Conservation (phyloP, 2,329 filamentous ascomycete genomes). For the Xylaria sp. region DNA sequence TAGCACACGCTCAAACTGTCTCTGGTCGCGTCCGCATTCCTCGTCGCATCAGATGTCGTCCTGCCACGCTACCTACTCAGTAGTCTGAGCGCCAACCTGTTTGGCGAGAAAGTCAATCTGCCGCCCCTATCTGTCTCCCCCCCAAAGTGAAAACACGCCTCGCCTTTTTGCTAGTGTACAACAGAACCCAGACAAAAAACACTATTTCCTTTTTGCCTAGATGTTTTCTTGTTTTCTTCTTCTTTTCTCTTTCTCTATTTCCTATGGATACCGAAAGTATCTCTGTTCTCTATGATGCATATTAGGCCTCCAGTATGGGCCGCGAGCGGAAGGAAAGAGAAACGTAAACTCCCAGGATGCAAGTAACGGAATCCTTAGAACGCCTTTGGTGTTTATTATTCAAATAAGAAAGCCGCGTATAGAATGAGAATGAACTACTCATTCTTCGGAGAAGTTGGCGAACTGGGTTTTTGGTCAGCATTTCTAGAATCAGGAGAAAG, state of each 20-base stretch:
- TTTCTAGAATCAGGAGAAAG: neutral
- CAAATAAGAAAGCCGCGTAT: slow-evolving; percentile 21
- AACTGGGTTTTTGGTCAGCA: slow-evolving; percentile 31
- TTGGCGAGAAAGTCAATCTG: slow-evolving; percentile 1
- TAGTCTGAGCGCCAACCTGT: neutral
- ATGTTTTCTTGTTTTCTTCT: slow-evolving; percentile 7
- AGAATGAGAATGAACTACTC: slow-evolving; percentile 20
- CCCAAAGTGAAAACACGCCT: neutral
- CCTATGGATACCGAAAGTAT: slow-evolving; percentile 7
- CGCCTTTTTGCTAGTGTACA: slow-evolving; percentile 21
- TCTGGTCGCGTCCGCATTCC: neutral
- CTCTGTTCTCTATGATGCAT: slow-evolving; percentile 24
- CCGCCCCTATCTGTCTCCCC: neutral
- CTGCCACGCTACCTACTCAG: too few species aligned
- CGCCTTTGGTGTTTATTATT: slow-evolving; percentile 35
- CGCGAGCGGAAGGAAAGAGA: slow-evolving; percentile 10
- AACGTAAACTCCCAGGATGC: slow-evolving; percentile 27
- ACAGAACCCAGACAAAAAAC: slow-evolving; percentile 4
- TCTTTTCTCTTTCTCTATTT: slow-evolving; percentile 19
- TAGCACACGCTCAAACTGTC: neutral
- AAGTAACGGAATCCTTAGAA: slow-evolving; percentile 19
- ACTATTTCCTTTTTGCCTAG: neutral
- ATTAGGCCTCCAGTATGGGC: slow-evolving; percentile 9
- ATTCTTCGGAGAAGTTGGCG: slow-evolving; percentile 39
- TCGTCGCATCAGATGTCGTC: neutral